phyloP scores from a whole-genome alignment of 2,329 filamentous ascomycete genomes.

The Corynespora cassiicola region DNA sequence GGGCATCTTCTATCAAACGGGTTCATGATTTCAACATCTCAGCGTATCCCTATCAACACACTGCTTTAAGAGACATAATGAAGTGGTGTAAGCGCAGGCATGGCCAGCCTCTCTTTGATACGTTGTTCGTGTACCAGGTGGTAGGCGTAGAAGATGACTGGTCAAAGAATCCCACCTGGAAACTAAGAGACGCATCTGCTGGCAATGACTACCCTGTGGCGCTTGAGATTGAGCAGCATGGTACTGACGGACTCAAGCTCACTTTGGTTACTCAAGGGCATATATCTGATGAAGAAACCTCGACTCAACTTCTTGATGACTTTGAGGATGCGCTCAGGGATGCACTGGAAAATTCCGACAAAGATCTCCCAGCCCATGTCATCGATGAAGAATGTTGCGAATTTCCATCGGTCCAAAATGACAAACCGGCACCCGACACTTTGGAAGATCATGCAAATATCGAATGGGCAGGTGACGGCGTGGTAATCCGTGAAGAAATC shows the following conservation, averaged over 20 bases:
- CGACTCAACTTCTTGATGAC: conserved; percentile 49
- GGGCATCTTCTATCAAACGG: conserved; percentile 64
- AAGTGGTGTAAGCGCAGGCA: conserved; percentile 73
- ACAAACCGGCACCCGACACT: not conserved
- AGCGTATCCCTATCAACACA: conserved; percentile 76
- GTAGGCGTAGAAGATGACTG: conserved; percentile 25
- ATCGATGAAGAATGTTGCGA: not conserved
- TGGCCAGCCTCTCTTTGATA: conserved; percentile 70
- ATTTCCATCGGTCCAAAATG: not conserved
- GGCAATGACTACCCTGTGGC: conserved; percentile 77
- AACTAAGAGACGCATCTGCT: conserved; percentile 44
- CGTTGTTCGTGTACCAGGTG: conserved; percentile 81
- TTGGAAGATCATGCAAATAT: conserved; percentile 47
- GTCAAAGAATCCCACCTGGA: conserved; percentile 59
- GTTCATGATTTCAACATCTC: conserved; percentile 76
- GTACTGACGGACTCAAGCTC: conserved; percentile 58
- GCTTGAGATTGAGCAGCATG: conserved; percentile 70
- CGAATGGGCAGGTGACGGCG: conserved; percentile 64
- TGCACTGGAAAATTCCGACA: conserved; percentile 43
- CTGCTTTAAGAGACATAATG: conserved; percentile 77
- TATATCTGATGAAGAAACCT: conserved; percentile 43
- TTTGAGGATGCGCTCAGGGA: conserved; percentile 50
- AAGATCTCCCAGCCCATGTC: not conserved
- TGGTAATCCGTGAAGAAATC: conserved; percentile 66
- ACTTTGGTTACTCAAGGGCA: conserved; percentile 66